Evolutionary conservation across 306 rosid species (phyloP), one percentile per base, ranked within the genome.

Genomic region (Corylus americana): DNA sequence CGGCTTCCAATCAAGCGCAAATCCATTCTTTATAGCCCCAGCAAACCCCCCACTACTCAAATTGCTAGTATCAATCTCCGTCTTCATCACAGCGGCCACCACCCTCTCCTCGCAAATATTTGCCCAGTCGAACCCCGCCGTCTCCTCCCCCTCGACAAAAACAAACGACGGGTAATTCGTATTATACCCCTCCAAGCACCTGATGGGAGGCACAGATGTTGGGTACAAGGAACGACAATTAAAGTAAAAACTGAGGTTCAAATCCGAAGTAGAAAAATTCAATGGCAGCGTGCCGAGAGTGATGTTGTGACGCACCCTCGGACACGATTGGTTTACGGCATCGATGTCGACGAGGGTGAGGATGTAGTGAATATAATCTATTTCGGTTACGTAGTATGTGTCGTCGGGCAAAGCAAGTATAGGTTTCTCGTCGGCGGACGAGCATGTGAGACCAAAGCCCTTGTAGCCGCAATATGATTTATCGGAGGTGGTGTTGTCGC

Each of bases 11-110:
- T 7, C 11, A 55, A 55, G 61, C 61, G n/a, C 0, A 2, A 55
- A 55, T 0, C 61, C 61, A 18, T 18, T 22, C 2, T 55, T 55
- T 22, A 55, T 18, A 2, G 22, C 61, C 61, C 0, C 4, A 55
- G 0, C 4, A 55, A 55, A 55, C 27, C 27, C 0, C 61, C 27
- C 0, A n/a, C 0, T 1, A 55, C 0, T n/a, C 0, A 55, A 17
- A 55, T 55, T 0, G 6, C 0, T 0, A 0, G 0, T n/a, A 55
- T 7, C 20, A 0, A 55, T 55, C 59, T 16, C 11, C 8, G 3
- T 16, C 27, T 8, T 7, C 0, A 0, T 18, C 61, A 55, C 61
- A 0, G 27, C 0, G 22, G 20, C 25, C 61, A 55, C 61, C 61
- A 55, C 61, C 17, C 0, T 55, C 11, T 7, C 4, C 27, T 55